Evolutionary conservation across 441 rosid genomes (phyloP).

Genomic region (Eruca vesicaria): DNA sequence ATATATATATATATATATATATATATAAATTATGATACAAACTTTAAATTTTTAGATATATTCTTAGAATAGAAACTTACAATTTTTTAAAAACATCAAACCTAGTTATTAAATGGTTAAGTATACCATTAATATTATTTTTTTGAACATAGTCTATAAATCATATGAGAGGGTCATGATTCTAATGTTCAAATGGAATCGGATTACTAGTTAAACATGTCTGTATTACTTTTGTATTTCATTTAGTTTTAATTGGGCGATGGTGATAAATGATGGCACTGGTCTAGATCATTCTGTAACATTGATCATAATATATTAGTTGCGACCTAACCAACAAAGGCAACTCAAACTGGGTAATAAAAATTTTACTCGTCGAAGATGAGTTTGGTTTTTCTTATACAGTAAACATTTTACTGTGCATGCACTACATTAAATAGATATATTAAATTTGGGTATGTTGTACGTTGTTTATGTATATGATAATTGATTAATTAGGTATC

Average conservation of each 20-base stretch:
- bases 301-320: neutral
- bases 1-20: no score
- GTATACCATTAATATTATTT: no score
- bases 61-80: no score
- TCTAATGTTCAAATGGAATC: slow-evolving; percentile 4
- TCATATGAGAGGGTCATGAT: no score
- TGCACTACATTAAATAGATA: neutral
- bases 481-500: neutral
- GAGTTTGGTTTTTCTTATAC: neutral
- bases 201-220: neutral
- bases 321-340: neutral
- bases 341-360: neutral
- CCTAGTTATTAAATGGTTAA: no score
- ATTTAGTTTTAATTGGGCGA: neutral
- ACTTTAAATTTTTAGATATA: no score
- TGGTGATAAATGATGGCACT: slow-evolving; percentile 13
- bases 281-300: slow-evolving; percentile 10
- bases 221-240: neutral
- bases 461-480: neutral
- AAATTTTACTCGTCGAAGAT: neutral
- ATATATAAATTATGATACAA: no score
- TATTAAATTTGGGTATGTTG: neutral
- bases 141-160: no score
- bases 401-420: neutral
- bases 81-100: no score